Conservation (phyloP, 2,329 filamentous ascomycete genomes). For the Aspergillus ochraceus region DNA sequence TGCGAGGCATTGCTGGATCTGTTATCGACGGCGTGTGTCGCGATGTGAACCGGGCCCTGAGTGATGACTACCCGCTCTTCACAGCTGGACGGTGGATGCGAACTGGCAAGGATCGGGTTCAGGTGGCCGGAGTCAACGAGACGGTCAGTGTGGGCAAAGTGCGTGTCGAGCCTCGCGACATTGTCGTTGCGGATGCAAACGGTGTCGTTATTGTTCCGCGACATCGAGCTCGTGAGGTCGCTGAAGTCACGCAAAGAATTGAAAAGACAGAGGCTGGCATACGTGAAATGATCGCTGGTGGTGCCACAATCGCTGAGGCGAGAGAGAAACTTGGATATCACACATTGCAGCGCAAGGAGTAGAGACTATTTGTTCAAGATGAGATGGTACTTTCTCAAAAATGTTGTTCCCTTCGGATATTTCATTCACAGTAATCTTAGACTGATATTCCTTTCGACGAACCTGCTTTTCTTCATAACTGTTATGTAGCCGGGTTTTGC, state of each 20-base stretch:
- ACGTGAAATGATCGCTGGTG: slow-evolving; percentile 27
- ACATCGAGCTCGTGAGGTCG: slow-evolving; percentile 17
- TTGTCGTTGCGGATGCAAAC: slow-evolving; percentile 32
- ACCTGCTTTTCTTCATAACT: too few species aligned
- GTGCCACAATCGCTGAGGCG: slow-evolving; percentile 15
- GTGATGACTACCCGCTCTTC: slow-evolving; percentile 31
- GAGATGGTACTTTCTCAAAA: too few species aligned
- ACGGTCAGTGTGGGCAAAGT: slow-evolving; percentile 29
- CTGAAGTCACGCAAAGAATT: slow-evolving; percentile 11
- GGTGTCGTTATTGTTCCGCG: slow-evolving; percentile 22
- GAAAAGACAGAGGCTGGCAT: slow-evolving; percentile 26
- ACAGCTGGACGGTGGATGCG: slow-evolving; percentile 36
- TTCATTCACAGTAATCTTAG: too few species aligned
- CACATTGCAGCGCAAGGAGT: slow-evolving; percentile 13
- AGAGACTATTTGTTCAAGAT: background rate
- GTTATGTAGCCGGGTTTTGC: too few species aligned
- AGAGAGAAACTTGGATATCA: slow-evolving; percentile 18
- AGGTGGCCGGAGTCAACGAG: slow-evolving; percentile 31
- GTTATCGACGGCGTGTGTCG: slow-evolving; percentile 37
- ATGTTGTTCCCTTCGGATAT: too few species aligned
- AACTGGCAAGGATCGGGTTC: slow-evolving; percentile 34
- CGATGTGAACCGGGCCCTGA: slow-evolving; percentile 31
- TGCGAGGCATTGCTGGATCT: slow-evolving; percentile 31
- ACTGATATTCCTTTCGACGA: too few species aligned
- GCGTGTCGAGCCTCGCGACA: slow-evolving; percentile 27